Conservation (phyloP, 2,329 filamentous ascomycete species). For the Metarhizium rileyi region DNA sequence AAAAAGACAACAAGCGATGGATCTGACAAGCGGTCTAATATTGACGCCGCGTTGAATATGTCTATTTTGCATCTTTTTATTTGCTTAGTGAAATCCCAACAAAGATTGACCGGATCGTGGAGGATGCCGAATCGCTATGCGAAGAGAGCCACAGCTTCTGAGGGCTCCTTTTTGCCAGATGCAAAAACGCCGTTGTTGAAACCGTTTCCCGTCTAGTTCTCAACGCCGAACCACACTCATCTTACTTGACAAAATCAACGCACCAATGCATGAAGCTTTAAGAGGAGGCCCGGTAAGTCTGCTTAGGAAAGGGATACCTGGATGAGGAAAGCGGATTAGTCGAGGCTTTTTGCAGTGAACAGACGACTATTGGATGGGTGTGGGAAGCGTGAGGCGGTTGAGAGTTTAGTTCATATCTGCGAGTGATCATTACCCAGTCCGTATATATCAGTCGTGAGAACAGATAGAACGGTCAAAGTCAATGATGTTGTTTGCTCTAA, state of each 20-base stretch:
- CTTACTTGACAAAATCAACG: constrained; percentile 5
- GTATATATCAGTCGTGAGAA: neutral
- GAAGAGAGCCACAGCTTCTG: constrained; percentile 18
- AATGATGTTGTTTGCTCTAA: neutral
- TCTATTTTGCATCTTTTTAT: constrained; percentile 2
- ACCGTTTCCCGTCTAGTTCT: constrained; percentile 31
- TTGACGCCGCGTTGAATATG: neutral
- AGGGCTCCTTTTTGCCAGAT: constrained; percentile 20
- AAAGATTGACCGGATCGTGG: constrained; percentile 24
- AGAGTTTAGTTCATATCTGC: neutral
- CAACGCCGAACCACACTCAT: constrained; percentile 31
- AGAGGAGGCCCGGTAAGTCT: constrained; percentile 52
- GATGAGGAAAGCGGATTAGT: constrained; percentile 6
- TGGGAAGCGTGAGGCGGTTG: neutral
- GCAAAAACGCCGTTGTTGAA: constrained; percentile 44
- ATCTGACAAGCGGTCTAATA: neutral
- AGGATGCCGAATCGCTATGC: constrained; percentile 30
- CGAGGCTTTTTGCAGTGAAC: neutral
- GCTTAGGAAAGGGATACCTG: constrained; percentile 76
- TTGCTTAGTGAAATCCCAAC: constrained; percentile 1
- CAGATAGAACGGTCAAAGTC: neutral
- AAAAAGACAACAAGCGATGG: neutral
- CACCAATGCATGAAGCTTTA: constrained; percentile 16
- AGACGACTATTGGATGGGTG: neutral
- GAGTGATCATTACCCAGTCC: neutral